Percentiles rank a stretch among this genome's conserved stretches.
These are phyloP conservation scores for Hansenula anomala DNA, from an alignment of 1,139 yeast genomes.

Conservation along the genomic window DNA sequence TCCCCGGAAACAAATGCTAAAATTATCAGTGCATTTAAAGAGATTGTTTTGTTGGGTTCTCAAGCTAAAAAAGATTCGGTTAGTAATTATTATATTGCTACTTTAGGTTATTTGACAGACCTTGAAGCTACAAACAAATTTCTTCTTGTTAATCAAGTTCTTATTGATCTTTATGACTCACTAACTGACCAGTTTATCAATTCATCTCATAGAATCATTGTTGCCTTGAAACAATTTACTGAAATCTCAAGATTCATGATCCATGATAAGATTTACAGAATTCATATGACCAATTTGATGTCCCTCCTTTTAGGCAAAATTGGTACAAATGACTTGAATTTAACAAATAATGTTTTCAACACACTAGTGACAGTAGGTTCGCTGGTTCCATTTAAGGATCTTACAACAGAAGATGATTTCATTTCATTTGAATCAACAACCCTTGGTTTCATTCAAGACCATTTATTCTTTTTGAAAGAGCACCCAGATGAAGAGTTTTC, in stretches of 20 bases:
- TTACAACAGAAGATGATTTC: conserved; percentile 32
- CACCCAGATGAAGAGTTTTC: conserved; percentile 19
- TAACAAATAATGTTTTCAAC: conserved; percentile 67
- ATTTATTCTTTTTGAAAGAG: conserved; percentile 46
- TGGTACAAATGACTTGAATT: conserved; percentile 80
- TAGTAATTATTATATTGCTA: conserved; percentile 54
- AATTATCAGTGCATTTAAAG: conserved; percentile 46
- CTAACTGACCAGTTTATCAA: conserved; percentile 70
- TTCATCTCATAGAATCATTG: conserved; percentile 75
- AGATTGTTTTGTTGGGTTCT: conserved; percentile 62
- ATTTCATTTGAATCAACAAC: conserved; percentile 55
- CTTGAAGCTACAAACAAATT: conserved; percentile 44
- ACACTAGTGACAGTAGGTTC: conserved; percentile 69
- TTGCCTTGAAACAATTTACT: conserved; percentile 66
- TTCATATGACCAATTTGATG: conserved; percentile 73
- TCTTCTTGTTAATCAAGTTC: conserved; percentile 54
- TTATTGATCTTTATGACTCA: conserved; percentile 80
- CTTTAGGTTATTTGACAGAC: conserved; percentile 61
- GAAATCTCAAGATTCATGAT: conserved; percentile 68
- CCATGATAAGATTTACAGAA: conserved; percentile 58
- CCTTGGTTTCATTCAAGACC: conserved; percentile 54
- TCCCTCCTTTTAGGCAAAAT: conserved; percentile 74
- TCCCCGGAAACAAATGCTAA: conserved; percentile 40
- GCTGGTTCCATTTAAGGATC: conserved; percentile 65
- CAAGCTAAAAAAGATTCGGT: conserved; percentile 67